Percentiles rank a stretch among this genome's conserved stretches.
Evolutionary conservation across 2,329 filamentous ascomycete species (phyloP).

Genomic region (Chrysoporthe puriensis): DNA sequence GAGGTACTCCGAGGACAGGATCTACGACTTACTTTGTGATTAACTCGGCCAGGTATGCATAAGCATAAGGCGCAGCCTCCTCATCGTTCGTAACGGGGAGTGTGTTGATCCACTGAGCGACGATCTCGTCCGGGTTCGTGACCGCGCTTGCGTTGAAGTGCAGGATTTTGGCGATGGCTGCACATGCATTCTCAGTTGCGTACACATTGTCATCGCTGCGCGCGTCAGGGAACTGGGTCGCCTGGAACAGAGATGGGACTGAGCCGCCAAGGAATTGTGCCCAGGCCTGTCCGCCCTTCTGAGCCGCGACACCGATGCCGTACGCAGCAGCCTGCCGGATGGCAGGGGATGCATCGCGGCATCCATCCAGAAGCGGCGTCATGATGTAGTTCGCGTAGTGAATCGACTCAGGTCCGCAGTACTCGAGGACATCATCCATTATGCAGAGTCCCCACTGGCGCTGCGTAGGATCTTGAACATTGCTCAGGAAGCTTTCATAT

Average conservation of each 20-base stretch:
- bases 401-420: conserved; percentile 88
- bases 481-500: conserved; percentile 81
- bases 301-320: conserved; percentile 91
- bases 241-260: conserved; percentile 82
- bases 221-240: conserved; percentile 78
- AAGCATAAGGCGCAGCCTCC: conserved; percentile 95
- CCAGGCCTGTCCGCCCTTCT: conserved; percentile 87
- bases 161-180: conserved; percentile 94
- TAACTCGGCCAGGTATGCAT: conserved; percentile 86
- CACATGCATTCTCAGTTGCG: conserved; percentile 95
- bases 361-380: conserved; percentile 82
- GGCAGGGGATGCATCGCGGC: conserved; percentile 82
- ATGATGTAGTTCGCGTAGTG: conserved; percentile 86
- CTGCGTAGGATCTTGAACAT: conserved; percentile 82
- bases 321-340: conserved; percentile 97
- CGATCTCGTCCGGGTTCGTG: conserved; percentile 73
- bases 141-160: conserved; percentile 85
- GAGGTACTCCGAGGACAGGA: neutral
- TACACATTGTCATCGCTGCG: conserved; percentile 93
- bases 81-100: conserved; percentile 93
- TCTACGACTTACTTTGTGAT: conserved; percentile 82
- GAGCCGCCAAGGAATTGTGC: conserved; percentile 82
- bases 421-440: conserved; percentile 96
- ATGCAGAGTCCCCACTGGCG: conserved; percentile 99
- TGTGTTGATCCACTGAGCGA: conserved; percentile 86